Evolutionary conservation across 2,329 filamentous ascomycete species (phyloP).

Genomic region (Sphaerostilbella broomeana): DNA sequence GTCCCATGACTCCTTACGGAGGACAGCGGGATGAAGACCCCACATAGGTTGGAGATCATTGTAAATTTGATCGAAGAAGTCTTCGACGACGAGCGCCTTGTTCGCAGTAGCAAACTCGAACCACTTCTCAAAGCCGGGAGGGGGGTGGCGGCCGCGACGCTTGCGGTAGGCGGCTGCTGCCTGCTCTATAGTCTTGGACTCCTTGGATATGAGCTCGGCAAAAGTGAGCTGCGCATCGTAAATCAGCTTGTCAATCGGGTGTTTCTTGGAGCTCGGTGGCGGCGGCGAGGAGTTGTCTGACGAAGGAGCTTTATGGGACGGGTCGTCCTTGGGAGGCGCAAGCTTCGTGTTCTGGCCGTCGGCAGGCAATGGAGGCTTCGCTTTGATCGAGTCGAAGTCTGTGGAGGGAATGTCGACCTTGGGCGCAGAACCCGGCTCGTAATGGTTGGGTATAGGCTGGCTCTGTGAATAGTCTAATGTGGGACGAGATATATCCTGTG

Average conservation of each 20-base stretch:
- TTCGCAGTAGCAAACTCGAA: conserved; percentile 47
- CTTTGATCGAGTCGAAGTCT: background rate
- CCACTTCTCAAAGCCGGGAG: conserved; percentile 57
- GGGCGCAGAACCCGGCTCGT: background rate
- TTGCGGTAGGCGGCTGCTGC: conserved; percentile 53
- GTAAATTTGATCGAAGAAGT: conserved; percentile 59
- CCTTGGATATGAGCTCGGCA: conserved; percentile 33
- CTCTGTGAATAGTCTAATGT: background rate
- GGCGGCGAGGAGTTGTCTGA: conserved; percentile 6
- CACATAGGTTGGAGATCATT: conserved; percentile 54
- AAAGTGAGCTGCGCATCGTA: conserved; percentile 36
- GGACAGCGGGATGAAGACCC: conserved; percentile 41
- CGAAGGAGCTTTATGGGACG: conserved; percentile 4
- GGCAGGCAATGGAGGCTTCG: conserved; percentile 2
- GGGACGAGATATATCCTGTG: conserved; percentile 14
- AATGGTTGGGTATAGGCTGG: conserved; percentile 1
- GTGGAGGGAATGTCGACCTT: conserved; percentile 2
- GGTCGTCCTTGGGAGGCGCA: conserved; percentile 1
- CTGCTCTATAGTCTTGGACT: conserved; percentile 45
- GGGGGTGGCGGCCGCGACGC: conserved; percentile 54
- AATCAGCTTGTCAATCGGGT: conserved; percentile 51
- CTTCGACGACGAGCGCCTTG: conserved; percentile 51
- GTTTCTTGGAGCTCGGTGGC: conserved; percentile 17
- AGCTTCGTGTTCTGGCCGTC: conserved; percentile 1
- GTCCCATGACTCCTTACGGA: conserved; percentile 46